Evolutionary conservation across 2,329 filamentous ascomycete species (phyloP), one percentile per base, ranked within the genome.

Genomic region (Exophiala sp.): DNA sequence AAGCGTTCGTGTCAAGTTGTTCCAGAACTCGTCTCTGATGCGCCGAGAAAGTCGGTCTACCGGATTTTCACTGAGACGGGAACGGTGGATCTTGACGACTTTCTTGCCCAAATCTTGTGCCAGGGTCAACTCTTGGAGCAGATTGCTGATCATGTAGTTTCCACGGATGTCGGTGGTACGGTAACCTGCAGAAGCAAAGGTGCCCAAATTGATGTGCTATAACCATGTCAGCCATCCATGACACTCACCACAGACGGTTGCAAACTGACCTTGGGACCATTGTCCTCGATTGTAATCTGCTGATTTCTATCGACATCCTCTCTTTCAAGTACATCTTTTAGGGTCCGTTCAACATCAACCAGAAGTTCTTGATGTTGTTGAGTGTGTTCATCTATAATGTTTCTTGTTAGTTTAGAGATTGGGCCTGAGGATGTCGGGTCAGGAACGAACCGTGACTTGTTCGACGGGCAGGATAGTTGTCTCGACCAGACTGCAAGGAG

Each of bases 231-330:
- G 52, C 20, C 32, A 38, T 35, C 16, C 18, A 2, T 7, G 8
- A 32, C 16, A 21, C 21, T 42, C 10, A 44, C 14, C 5, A 29
- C 20, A 1, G 38, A 33, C 8, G 18, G 21, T n/a, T 44, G 11
- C 24, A 38, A 20, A 41, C 67, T 60, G 70, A 87, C 88, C 80
- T 97, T 99, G 46, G 94, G 92, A 0, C 94, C 94, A 60, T 83
- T 82, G 73, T 99, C 94, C 68, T 97, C 94, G 65, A 97, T 95
- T 29, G 94, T 99, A 70, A 99, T 99, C 71, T 97, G 91, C 79
- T 90, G 89, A 71, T 99, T 96, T 52, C 83, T 79, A 72, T 99
- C 91, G 29, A 91, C 95, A 67, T 99, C 94, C 71, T 99, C 94
- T 62, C 92, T 87, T 35, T 84, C 83, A 58, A 90, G 79, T 41